phyloP scores from a whole-genome alignment of 257 asterid species.

The Capsicum rhomboideum region DNA sequence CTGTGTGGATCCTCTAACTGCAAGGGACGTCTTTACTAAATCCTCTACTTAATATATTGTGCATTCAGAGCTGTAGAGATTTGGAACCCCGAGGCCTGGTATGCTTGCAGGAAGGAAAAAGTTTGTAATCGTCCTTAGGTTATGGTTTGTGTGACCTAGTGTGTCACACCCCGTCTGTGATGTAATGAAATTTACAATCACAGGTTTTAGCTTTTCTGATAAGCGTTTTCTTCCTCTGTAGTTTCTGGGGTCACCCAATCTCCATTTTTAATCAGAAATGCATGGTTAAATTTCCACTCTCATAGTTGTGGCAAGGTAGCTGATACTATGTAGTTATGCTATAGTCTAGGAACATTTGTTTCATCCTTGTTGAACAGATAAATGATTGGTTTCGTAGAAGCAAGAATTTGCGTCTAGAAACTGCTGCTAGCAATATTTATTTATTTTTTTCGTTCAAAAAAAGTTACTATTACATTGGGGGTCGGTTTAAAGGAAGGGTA shows the following conservation, averaged over 20 bases:
- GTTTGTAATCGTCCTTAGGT: background rate
- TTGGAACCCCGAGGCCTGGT: background rate
- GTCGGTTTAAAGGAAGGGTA: background rate
- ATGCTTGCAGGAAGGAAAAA: background rate
- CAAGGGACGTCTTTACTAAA: conserved; percentile 73
- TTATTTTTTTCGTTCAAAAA: background rate
- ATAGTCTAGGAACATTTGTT: background rate
- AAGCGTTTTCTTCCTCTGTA: background rate
- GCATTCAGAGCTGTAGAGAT: background rate
- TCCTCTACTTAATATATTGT: background rate
- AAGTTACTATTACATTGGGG: background rate
- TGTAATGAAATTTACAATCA: background rate
- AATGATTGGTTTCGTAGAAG: background rate
- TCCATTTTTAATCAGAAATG: background rate
- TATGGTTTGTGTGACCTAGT: background rate
- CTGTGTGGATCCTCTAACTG: conserved; percentile 86
- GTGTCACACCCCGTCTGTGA: background rate
- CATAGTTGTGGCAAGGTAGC: background rate
- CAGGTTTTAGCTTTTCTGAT: background rate
- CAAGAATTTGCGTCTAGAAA: background rate
- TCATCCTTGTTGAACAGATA: background rate
- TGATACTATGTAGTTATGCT: background rate
- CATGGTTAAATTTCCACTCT: background rate
- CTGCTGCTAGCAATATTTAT: background rate
- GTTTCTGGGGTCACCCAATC: background rate